phyloP scores from a whole-genome alignment of 108 stramenopile genomes.

The Fragilaria radians region DNA sequence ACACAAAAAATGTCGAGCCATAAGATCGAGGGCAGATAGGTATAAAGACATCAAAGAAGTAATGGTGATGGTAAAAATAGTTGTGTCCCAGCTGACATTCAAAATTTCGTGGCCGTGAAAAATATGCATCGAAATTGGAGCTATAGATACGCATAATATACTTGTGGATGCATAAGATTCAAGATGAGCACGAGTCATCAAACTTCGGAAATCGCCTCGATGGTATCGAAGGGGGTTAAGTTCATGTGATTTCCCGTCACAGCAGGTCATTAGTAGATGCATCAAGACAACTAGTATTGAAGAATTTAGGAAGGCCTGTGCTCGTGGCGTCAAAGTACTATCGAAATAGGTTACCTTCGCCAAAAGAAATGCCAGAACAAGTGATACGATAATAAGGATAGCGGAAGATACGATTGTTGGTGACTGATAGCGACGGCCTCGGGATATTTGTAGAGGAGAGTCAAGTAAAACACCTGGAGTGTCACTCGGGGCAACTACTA shows the following conservation, averaged over 20 bases:
- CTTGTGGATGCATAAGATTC: neutral
- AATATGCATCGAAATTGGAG: neutral
- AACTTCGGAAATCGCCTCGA: neutral
- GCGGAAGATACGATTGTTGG: neutral
- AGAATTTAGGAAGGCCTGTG: neutral
- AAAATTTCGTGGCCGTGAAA: neutral
- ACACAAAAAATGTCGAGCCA: slow-evolving; percentile 16
- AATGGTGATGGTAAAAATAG: neutral
- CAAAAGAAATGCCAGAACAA: neutral
- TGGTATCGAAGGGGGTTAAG: slow-evolving; percentile 18
- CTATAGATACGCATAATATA: neutral
- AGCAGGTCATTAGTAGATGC: slow-evolving; percentile 12
- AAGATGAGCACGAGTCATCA: neutral
- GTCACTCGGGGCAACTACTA: slow-evolving; percentile 8
- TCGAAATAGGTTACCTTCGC: neutral
- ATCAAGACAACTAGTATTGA: slow-evolving; percentile 11
- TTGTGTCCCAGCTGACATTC: neutral
- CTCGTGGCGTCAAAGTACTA: neutral
- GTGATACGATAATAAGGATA: neutral
- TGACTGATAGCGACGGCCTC: slow-evolving; percentile 19
- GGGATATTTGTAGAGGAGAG: neutral
- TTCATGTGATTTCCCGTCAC: slow-evolving; percentile 25
- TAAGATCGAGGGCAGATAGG: slow-evolving; percentile 16
- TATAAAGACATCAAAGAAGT: slow-evolving; percentile 12
- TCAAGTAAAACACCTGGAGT: neutral